Percentiles rank a stretch among this genome's conserved stretches.
These are phyloP conservation scores for Arctium lappa DNA, from an alignment of 129 eudicot genomes.

Conservation along the genomic window DNA sequence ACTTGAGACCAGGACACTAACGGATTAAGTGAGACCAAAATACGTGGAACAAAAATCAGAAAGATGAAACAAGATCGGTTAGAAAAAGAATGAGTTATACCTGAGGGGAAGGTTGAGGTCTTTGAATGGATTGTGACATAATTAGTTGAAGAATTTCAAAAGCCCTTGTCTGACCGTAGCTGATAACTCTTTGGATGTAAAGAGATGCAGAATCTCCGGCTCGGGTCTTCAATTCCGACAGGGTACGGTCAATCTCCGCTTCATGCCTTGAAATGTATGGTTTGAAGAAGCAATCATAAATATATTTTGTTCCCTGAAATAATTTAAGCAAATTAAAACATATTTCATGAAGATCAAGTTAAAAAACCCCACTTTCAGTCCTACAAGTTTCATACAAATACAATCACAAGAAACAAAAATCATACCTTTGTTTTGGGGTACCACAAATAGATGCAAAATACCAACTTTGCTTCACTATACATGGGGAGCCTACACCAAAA, in stretches of 20 bases:
- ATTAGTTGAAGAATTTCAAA: constrained; percentile 74
- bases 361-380: not conserved
- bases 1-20: not conserved
- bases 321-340: not conserved
- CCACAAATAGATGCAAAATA: constrained; percentile 77
- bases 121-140: constrained; percentile 78
- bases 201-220: constrained; percentile 74
- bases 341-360: not conserved
- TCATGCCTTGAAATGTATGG: constrained; percentile 85
- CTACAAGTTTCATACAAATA: not conserved
- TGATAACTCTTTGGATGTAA: constrained; percentile 54
- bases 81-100: constrained; percentile 25
- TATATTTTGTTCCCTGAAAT: constrained; percentile 80
- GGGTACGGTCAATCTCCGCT: constrained; percentile 72
- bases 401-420: not conserved
- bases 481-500: constrained; percentile 75
- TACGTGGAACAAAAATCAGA: not conserved
- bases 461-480: constrained; percentile 94
- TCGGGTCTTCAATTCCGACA: constrained; percentile 72
- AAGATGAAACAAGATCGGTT: not conserved
- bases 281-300: constrained; percentile 68
- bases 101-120: constrained; percentile 55
- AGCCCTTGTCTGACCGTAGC: constrained; percentile 70
- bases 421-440: constrained; percentile 80
- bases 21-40: not conserved